These are phyloP conservation scores for Oehlia diaphana DNA, from an alignment of 192 early-diverging fungal species.

Conservation along the genomic window DNA sequence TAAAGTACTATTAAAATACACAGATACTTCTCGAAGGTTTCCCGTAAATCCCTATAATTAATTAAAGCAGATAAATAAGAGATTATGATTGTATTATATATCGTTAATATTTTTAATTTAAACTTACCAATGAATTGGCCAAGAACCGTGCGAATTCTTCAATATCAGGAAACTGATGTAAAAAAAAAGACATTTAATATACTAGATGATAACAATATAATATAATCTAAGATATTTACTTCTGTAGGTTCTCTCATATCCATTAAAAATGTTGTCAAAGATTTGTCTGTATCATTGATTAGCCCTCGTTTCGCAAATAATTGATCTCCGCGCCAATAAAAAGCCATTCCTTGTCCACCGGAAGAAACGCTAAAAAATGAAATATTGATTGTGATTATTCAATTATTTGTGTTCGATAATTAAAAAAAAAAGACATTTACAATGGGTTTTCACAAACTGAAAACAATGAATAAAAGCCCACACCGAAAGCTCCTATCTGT, in stretches of 20 bases:
- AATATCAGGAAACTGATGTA: not conserved
- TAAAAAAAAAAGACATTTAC: conserved; percentile 38
- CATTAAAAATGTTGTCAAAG: conserved; percentile 77
- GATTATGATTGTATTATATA: not conserved
- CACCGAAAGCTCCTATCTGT: conserved; percentile 76
- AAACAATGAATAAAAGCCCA: conserved; percentile 87
- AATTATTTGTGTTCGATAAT: not conserved
- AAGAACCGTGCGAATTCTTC: not conserved
- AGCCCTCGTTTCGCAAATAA: conserved; percentile 74
- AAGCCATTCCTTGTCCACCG: conserved; percentile 78
- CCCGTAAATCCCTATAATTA: conserved; percentile 73
- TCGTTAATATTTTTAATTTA: too few species aligned
- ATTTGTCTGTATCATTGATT: conserved; percentile 48
- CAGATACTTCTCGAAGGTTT: conserved; percentile 64
- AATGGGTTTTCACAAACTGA: conserved; percentile 89
- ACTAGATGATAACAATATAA: not conserved
- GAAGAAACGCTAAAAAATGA: conserved; percentile 58
- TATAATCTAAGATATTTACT: conserved; percentile 29
- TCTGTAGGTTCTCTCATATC: conserved; percentile 74
- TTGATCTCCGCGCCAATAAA: conserved; percentile 88
- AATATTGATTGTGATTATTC: not conserved
- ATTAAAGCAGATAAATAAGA: too few species aligned
- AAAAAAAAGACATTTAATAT: not conserved
- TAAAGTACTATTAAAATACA: conserved; percentile 61
- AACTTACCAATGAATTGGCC: not conserved